phyloP scores from a whole-genome alignment of 148 eudicot genomes.

The Fagopyrum homotropicum region DNA sequence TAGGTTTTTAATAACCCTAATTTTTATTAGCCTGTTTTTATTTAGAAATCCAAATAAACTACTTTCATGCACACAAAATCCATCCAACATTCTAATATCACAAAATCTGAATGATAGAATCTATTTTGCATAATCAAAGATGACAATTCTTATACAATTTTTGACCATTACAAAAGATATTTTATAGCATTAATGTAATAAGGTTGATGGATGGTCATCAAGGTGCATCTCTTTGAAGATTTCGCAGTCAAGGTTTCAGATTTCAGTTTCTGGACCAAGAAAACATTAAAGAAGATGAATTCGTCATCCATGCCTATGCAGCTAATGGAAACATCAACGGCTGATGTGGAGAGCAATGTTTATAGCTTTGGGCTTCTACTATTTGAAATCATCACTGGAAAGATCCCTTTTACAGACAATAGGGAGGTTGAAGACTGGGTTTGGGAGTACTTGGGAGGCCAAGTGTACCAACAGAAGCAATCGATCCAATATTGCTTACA shows the following conservation, averaged over 20 bases:
- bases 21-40: too few species aligned
- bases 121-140: too few species aligned
- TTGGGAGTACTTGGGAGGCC: slow-evolving; percentile 33
- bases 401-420: slow-evolving; percentile 44
- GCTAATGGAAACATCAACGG: slow-evolving; percentile 32
- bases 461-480: slow-evolving; percentile 32
- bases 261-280: slow-evolving; percentile 61
- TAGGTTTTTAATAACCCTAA: too few species aligned
- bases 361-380: slow-evolving; percentile 71
- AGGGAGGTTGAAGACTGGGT: slow-evolving; percentile 47
- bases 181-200: too few species aligned
- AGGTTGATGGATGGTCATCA: too few species aligned
- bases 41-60: too few species aligned
- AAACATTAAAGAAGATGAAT: slow-evolving; percentile 28
- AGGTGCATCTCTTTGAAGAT: slow-evolving; percentile 67
- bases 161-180: too few species aligned
- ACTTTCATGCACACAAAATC: too few species aligned
- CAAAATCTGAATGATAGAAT: too few species aligned
- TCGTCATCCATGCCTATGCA: slow-evolving; percentile 27
- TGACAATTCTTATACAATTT: too few species aligned
- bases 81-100: too few species aligned
- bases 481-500: slow-evolving; percentile 57
- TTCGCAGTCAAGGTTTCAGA: slow-evolving; percentile 91
- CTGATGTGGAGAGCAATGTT: slow-evolving; percentile 44
- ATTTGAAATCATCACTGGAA: slow-evolving; percentile 73